phyloP scores from a whole-genome alignment of 2,329 filamentous ascomycete genomes.

The Alternaria alternata region DNA sequence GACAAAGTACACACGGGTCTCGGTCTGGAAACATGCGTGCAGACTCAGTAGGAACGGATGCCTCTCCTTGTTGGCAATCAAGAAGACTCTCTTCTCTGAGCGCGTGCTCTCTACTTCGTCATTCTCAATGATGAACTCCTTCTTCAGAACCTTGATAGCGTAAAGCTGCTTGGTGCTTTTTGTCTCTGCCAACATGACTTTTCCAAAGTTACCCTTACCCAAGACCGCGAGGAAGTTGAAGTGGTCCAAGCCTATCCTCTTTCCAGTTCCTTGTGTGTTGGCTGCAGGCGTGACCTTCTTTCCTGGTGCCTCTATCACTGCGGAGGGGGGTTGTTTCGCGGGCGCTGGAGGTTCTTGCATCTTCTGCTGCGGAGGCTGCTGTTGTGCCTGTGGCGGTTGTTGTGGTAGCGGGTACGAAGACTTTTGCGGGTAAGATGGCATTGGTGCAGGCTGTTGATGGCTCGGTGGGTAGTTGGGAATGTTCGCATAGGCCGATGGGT shows the following conservation, averaged over 20 bases:
- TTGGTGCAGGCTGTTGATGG: constrained; percentile 45
- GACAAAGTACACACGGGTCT: constrained; percentile 97
- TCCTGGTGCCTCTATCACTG: constrained; percentile 43
- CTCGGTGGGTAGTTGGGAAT: constrained; percentile 49
- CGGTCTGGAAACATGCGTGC: constrained; percentile 98
- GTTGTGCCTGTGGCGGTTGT: constrained; percentile 60
- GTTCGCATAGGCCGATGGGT: constrained; percentile 76
- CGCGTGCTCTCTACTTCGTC: constrained; percentile 98
- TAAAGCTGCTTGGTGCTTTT: constrained; percentile 92
- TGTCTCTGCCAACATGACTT: constrained; percentile 98
- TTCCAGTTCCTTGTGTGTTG: constrained; percentile 73
- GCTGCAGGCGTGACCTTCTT: constrained; percentile 73
- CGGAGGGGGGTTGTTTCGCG: constrained; percentile 48
- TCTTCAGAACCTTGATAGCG: constrained; percentile 98
- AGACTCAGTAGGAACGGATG: constrained; percentile 95
- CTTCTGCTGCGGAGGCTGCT: constrained; percentile 56
- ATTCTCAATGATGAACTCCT: constrained; percentile 99
- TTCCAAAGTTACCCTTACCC: constrained; percentile 99
- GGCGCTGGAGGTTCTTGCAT: constrained; percentile 22
- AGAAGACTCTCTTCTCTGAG: constrained; percentile 96
- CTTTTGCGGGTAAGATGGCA: constrained; percentile 46
- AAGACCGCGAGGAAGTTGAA: constrained; percentile 99
- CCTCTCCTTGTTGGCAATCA: constrained; percentile 95
- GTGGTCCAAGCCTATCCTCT: constrained; percentile 92
- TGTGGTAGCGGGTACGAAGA: constrained; percentile 43